Base-by-base conservation (phyloP, 192 early-diverging fungal species). In the Gigaspora rosea region DNA sequence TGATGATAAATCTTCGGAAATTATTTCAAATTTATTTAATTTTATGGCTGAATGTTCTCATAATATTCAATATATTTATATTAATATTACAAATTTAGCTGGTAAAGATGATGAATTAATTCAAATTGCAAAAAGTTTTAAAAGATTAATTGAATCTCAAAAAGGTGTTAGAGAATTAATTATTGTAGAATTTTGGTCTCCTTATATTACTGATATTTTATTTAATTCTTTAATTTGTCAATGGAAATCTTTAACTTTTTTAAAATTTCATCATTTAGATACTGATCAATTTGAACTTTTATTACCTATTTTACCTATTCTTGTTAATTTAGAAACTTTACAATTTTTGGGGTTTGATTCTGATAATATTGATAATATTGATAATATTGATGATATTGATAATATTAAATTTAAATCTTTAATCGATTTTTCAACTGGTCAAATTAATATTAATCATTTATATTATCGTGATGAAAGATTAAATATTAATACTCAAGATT, bases 31-130 rank as follows among this genome's bases (percentile, higher is more conserved):
- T 50, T 27, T 69, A 27, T 69, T 69, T 20, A 22, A 69, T 69
- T 50, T 69, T 27, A 50, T 69, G 67, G 16, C 67, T 13, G 16
- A 69, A 22, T 27, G 48, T 11, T 50, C 67, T 50, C 48, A 13
- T 69, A 69, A 69, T 50, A 69, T 69, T 50, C 41, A 69, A 69
- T 18, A 69, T 69, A 48, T 69, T 50, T 69, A 69, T 69, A 27
- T 69, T 27, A 69, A 50, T 50, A 69, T 69, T 7, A 50, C 67
- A 32, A 48, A 50, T 50, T 13, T 50, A 4, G 47, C 41, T 50
- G 47, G 49, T 5, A 16, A 48, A 50, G 48, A 69, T 50, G 9
- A n/a, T 3, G 48, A 69, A 13, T 27, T 69, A 18, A 8, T 13
- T 10, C 47, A 50, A 50, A 50, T 69, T 27, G 67, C 48, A 13